These are phyloP conservation scores for Diaporthe longicolla DNA, from an alignment of 2,329 filamentous ascomycete species.

Conservation along the genomic window DNA sequence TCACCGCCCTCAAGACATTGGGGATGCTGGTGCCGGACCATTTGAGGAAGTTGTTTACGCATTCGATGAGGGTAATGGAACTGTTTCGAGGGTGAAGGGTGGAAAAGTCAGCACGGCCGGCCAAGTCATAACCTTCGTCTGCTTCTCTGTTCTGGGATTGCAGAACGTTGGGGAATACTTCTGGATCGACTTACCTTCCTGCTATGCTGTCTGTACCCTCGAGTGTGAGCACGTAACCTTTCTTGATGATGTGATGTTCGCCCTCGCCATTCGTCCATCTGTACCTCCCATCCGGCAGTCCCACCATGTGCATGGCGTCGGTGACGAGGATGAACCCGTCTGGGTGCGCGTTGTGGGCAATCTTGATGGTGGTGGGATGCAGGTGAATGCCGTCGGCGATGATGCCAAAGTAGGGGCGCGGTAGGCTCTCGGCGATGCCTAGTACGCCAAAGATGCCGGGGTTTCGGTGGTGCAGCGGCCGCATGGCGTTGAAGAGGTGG, in stretches of 20 bases:
- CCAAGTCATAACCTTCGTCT: neutral
- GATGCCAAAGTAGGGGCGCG: constrained; percentile 85
- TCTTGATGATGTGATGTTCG: constrained; percentile 75
- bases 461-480: constrained; percentile 89
- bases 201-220: constrained; percentile 86
- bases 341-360: constrained; percentile 89
- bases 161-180: neutral
- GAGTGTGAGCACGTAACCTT: constrained; percentile 78
- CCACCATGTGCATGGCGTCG: constrained; percentile 90
- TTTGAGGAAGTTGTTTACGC: constrained; percentile 83
- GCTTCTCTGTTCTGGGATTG: neutral
- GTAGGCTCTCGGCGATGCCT: constrained; percentile 72
- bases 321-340: constrained; percentile 90
- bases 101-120: constrained; percentile 22
- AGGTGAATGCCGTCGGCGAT: constrained; percentile 93
- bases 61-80: constrained; percentile 82
- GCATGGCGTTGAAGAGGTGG: constrained; percentile 95
- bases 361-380: constrained; percentile 89
- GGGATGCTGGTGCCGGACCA: constrained; percentile 80
- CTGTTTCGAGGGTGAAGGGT: constrained; percentile 52
- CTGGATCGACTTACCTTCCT: constrained; percentile 70
- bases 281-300: constrained; percentile 86
- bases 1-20: constrained; percentile 79
- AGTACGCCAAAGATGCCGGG: constrained; percentile 91
- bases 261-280: constrained; percentile 83